phyloP scores from a whole-genome alignment of 2,329 filamentous ascomycete genomes.

The Rhynchosporium agropyri region DNA sequence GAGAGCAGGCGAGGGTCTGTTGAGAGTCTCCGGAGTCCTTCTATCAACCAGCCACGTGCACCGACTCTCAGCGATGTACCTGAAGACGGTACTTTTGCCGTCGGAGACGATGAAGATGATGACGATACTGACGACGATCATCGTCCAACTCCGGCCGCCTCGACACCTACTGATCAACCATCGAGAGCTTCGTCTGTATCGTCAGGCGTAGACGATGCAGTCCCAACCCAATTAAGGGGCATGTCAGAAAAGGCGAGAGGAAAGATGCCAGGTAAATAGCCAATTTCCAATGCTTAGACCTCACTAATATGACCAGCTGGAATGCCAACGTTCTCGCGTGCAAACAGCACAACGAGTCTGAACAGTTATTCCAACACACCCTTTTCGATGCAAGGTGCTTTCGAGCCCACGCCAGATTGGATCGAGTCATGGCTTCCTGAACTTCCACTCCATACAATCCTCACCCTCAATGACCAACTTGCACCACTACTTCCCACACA shows the following conservation, averaged over 20 bases:
- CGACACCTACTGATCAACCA: slow-evolving; percentile 65
- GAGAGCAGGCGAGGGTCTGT: slow-evolving; percentile 59
- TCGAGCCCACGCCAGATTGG: slow-evolving; percentile 81
- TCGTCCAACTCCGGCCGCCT: slow-evolving; percentile 60
- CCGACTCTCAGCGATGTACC: slow-evolving; percentile 68
- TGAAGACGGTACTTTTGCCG: slow-evolving; percentile 81
- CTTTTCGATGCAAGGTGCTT: slow-evolving; percentile 60
- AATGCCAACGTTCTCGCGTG: slow-evolving; percentile 78
- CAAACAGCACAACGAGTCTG: slow-evolving; percentile 86
- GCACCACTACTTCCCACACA: slow-evolving; percentile 57
- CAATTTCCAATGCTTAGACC: not conserved
- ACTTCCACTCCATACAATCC: slow-evolving; percentile 82
- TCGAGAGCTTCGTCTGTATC: slow-evolving; percentile 70
- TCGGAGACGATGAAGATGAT: slow-evolving; percentile 77
- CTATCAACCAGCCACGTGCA: slow-evolving; percentile 54
- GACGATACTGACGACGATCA: slow-evolving; percentile 53
- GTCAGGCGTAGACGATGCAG: slow-evolving; percentile 70
- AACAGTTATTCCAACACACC: slow-evolving; percentile 63
- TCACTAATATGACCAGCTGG: slow-evolving; percentile 54
- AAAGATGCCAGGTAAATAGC: slow-evolving; percentile 71
- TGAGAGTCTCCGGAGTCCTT: slow-evolving; percentile 69
- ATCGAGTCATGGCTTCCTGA: slow-evolving; percentile 94
- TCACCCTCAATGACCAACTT: slow-evolving; percentile 73
- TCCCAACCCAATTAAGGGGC: slow-evolving; percentile 80
- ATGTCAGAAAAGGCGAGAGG: slow-evolving; percentile 98